Evolutionary conservation across 176 grass and related monocot species (phyloP).

Genomic region (Oryza australiensis): DNA sequence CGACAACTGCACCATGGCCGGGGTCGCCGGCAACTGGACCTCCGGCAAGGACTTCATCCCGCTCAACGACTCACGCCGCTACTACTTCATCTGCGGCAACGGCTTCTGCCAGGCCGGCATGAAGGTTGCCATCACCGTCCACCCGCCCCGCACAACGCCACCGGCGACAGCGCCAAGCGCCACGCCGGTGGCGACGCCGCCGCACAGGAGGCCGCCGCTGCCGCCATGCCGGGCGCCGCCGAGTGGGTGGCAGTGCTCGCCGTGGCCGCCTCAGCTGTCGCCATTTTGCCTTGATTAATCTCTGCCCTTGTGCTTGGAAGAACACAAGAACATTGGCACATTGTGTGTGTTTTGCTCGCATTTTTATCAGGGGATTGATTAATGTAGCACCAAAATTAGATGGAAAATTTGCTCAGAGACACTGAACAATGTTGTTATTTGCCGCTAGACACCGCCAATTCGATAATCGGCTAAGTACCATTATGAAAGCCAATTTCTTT

Average conservation of each 20-base stretch:
- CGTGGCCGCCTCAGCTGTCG: background rate
- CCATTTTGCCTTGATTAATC: background rate
- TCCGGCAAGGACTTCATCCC: slow-evolving; percentile 93
- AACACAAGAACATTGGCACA: background rate
- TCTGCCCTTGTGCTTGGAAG: background rate
- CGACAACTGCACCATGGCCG: slow-evolving; percentile 86
- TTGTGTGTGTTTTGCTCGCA: background rate
- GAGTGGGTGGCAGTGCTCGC: background rate
- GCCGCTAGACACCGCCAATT: too few relatives aligned
- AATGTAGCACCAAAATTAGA: background rate
- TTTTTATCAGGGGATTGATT: background rate
- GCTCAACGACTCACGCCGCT: slow-evolving; percentile 42
- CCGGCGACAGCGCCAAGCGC: background rate
- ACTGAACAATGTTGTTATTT: too few relatives aligned
- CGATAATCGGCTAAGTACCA: too few relatives aligned
- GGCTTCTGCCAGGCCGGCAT: slow-evolving; percentile 74
- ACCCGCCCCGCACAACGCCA: slow-evolving; percentile 25
- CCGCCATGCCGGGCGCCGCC: background rate
- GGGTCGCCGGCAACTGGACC: slow-evolving; percentile 80
- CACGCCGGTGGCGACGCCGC: background rate
- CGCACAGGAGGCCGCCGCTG: background rate
- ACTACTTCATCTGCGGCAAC: slow-evolving; percentile 93
- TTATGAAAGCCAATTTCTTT: too few relatives aligned
- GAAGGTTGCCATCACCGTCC: slow-evolving; percentile 68
- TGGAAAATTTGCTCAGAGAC: too few relatives aligned